Percentiles rank a stretch among this genome's conserved stretches.
These are phyloP conservation scores for Aphanomyces invadans DNA, from an alignment of 352 stramenopile species.

Conservation along the genomic window DNA sequence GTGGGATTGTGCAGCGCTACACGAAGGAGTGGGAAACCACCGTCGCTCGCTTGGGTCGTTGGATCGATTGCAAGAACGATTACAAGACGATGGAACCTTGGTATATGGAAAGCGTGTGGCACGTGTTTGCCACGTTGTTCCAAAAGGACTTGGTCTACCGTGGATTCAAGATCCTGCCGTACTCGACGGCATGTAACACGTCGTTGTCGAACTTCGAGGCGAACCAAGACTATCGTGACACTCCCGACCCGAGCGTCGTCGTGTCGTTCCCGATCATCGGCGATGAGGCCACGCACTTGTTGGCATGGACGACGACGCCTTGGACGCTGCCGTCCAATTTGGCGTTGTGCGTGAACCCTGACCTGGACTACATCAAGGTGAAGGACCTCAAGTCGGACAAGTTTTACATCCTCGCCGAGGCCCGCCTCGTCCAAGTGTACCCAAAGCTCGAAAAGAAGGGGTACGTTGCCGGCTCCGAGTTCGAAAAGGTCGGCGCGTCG, in stretches of 20 bases:
- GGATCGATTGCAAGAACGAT: constrained; percentile 99
- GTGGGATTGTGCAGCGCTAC: constrained; percentile 96
- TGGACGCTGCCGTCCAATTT: constrained; percentile 99
- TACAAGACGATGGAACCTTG: constrained; percentile 99
- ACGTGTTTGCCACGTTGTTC: constrained; percentile 98
- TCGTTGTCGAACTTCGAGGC: constrained; percentile 99
- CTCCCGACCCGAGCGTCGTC: constrained; percentile 95
- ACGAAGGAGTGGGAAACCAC: constrained; percentile 98
- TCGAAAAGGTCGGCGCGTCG: constrained; percentile 85
- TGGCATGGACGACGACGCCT: constrained; percentile 99
- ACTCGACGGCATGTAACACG: constrained; percentile 96
- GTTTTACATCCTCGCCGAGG: constrained; percentile 91
- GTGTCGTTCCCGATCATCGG: constrained; percentile 93
- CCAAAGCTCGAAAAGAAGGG: constrained; percentile 96
- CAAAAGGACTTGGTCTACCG: constrained; percentile 98
- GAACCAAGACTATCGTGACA: constrained; percentile 99
- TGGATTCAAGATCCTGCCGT: constrained; percentile 99
- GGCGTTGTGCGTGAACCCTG: constrained; percentile 95
- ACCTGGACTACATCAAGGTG: constrained; percentile 97
- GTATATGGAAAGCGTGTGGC: constrained; percentile 99
- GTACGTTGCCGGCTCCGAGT: constrained; percentile 88
- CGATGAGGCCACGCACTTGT: constrained; percentile 78
- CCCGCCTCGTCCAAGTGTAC: constrained; percentile 93
- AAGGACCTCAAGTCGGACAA: constrained; percentile 89
- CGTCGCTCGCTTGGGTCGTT: constrained; percentile 96